A percentile compares a stretch with the other conserved stretches of the same genome.
phyloP scores from a whole-genome alignment of 768 basidiomycete genomes.

The Termitomyces heimii region DNA sequence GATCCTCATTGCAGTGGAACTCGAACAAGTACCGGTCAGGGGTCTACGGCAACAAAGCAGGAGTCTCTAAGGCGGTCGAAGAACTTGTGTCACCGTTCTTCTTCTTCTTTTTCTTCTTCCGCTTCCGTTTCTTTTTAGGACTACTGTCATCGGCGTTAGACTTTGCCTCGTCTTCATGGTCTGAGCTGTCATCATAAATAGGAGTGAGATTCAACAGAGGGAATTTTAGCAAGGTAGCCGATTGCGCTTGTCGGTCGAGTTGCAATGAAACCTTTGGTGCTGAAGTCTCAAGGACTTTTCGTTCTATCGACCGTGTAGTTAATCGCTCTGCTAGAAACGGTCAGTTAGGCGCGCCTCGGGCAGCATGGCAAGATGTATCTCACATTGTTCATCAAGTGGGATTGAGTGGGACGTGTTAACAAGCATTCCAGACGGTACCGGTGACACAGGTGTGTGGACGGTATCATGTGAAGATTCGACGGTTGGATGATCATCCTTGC shows the following conservation, averaged over 20 bases:
- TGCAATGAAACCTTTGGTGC: constrained; percentile 6
- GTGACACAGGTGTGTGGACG: not conserved
- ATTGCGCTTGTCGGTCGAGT: constrained; percentile 11
- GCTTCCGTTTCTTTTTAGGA: constrained; percentile 51
- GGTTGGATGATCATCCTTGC: constrained; percentile 1
- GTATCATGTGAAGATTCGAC: not conserved
- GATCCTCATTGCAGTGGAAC: not conserved
- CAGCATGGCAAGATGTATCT: not conserved
- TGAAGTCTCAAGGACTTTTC: constrained; percentile 12
- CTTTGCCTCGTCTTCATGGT: constrained; percentile 18
- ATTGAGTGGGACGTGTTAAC: not conserved
- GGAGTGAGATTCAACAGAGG: constrained; percentile 56
- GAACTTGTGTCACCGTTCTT: constrained; percentile 17
- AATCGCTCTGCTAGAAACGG: not conserved
- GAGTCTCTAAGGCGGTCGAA: not conserved
- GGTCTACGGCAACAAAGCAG: not conserved
- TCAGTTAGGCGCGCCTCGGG: not conserved
- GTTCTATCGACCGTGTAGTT: constrained; percentile 1
- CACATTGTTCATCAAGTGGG: not conserved
- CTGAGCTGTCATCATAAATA: constrained; percentile 25
- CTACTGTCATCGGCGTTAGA: constrained; percentile 12
- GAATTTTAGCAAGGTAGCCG: constrained; percentile 22
- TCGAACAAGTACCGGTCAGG: not conserved
- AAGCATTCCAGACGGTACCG: not conserved
- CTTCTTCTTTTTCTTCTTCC: constrained; percentile 41